A percentile compares a stretch with the other conserved stretches of the same genome.
Evolutionary conservation across 352 stramenopile genomes (phyloP).

Genomic region (Phytophthora quininea): DNA sequence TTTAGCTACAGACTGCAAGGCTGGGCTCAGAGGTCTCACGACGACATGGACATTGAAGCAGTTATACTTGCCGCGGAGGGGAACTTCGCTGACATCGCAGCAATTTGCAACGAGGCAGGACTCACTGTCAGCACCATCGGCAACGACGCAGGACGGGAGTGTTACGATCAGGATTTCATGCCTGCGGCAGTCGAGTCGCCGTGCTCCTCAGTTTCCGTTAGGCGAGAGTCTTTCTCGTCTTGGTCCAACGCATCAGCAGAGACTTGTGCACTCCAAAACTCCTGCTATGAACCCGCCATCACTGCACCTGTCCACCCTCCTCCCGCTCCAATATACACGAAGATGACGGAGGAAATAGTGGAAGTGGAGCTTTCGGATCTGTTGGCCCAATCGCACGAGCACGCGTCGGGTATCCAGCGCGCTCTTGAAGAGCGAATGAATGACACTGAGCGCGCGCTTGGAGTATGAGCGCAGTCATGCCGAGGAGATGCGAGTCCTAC

Average conservation of each 20-base stretch:
- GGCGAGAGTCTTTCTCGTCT: not conserved
- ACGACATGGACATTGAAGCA: slow-evolving; percentile 18
- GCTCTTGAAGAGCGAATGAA: slow-evolving; percentile 28
- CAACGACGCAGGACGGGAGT: not conserved
- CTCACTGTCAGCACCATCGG: slow-evolving; percentile 4
- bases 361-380: slow-evolving; percentile 50
- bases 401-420: slow-evolving; percentile 28
- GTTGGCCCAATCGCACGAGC: slow-evolving; percentile 39
- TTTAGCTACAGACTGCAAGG: slow-evolving; percentile 23
- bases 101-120: slow-evolving; percentile 32
- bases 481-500: slow-evolving; percentile 22
- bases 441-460: slow-evolving; percentile 22
- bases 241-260: slow-evolving; percentile 3
- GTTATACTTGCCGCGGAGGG: slow-evolving; percentile 25
- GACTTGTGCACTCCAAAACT: not conserved
- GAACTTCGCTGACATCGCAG: slow-evolving; percentile 19
- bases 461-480: slow-evolving; percentile 15
- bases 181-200: not conserved
- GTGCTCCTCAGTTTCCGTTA: not conserved
- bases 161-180: not conserved
- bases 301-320: not conserved
- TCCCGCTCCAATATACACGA: slow-evolving; percentile 19
- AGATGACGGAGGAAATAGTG: slow-evolving; percentile 35
- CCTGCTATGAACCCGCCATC: not conserved
- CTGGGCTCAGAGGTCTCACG: slow-evolving; percentile 24